Evolutionary conservation across 1,284 basidiomycete genomes (phyloP).

Genomic region (Fomitopsis pinicola): DNA sequence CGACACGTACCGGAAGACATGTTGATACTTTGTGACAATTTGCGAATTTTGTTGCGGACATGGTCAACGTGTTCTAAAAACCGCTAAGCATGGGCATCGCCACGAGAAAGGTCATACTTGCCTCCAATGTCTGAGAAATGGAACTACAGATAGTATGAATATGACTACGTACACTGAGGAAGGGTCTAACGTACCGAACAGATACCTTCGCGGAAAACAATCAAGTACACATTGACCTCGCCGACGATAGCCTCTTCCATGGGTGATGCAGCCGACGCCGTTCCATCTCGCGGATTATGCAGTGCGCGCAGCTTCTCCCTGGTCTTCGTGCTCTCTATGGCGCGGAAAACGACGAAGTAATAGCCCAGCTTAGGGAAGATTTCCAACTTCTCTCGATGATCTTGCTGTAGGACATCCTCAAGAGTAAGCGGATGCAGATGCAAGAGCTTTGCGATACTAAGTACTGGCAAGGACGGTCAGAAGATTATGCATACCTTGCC

Average conservation of each 20-base stretch:
- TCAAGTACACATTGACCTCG: conserved; percentile 84
- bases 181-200: conserved; percentile 65
- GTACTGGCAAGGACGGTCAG: neutral
- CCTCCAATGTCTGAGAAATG: conserved; percentile 88
- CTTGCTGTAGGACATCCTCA: conserved; percentile 94
- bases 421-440: conserved; percentile 92
- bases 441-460: conserved; percentile 44
- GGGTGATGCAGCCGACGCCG: conserved; percentile 12
- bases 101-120: conserved; percentile 18
- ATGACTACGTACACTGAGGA: neutral
- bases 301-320: conserved; percentile 35
- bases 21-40: conserved; percentile 52
- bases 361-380: conserved; percentile 88
- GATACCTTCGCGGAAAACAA: conserved; percentile 89
- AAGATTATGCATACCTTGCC: conserved; percentile 58
- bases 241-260: conserved; percentile 52
- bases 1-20: conserved; percentile 62
- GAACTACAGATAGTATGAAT: conserved; percentile 49
- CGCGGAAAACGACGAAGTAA: conserved; percentile 88
- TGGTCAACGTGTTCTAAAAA: conserved; percentile 73
- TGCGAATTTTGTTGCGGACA: conserved; percentile 68
- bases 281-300: conserved; percentile 20
- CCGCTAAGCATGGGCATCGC: neutral
- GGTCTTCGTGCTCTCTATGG: conserved; percentile 62
- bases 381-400: conserved; percentile 92